These are phyloP conservation scores for Carex sylvatica DNA, from an alignment of 202 grass and related monocot species.

Conservation along the genomic window DNA sequence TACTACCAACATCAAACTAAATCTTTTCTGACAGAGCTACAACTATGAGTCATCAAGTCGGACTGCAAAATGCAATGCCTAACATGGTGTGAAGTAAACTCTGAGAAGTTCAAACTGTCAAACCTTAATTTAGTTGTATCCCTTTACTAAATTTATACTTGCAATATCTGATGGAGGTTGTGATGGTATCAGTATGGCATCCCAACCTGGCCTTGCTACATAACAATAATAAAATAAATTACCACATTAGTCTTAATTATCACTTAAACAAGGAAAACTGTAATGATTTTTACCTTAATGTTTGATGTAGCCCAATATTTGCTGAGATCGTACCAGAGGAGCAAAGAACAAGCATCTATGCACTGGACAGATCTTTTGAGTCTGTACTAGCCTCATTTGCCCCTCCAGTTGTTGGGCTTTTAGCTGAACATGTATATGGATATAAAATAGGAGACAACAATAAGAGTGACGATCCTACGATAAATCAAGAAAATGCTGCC, in stretches of 20 bases:
- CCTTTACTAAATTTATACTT: neutral
- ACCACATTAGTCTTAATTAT: neutral
- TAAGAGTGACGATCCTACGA: neutral
- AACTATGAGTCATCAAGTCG: neutral
- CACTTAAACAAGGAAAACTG: neutral
- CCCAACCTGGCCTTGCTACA: neutral
- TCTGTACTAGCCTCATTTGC: slow-evolving; percentile 39
- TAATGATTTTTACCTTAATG: neutral
- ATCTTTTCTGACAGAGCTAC: neutral
- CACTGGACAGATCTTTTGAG: slow-evolving; percentile 40
- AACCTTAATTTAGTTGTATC: neutral
- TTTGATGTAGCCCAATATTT: slow-evolving; percentile 6
- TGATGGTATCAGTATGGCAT: neutral
- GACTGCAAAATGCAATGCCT: neutral
- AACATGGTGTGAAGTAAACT: neutral
- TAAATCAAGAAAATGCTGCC: slow-evolving; percentile 50
- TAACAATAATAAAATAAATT: neutral
- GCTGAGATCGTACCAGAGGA: slow-evolving; percentile 38
- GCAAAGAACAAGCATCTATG: slow-evolving; percentile 46
- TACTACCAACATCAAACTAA: neutral
- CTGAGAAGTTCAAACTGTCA: neutral
- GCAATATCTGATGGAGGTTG: neutral
- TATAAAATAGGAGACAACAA: slow-evolving; percentile 22
- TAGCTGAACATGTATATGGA: slow-evolving; percentile 42
- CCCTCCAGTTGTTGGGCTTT: slow-evolving; percentile 40